phyloP scores from a whole-genome alignment of 2,329 filamentous ascomycete genomes.

The Arthrobotrys conoides region DNA sequence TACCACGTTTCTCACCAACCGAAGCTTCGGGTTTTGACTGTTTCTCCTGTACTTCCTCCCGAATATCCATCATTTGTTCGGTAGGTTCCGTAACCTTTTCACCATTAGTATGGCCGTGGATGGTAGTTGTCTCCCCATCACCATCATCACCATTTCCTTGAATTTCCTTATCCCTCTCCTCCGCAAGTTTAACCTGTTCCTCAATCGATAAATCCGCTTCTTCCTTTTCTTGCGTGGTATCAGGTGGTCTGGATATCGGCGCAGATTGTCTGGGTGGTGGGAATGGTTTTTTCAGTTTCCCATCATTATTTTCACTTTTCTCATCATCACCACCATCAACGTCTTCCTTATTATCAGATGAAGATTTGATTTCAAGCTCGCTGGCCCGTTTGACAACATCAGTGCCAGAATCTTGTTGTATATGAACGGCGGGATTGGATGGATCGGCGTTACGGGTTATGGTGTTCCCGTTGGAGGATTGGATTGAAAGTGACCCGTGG shows the following conservation, averaged over 20 bases:
- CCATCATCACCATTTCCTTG: background rate
- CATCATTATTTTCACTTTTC: no score
- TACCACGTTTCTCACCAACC: slow-evolving; percentile 46
- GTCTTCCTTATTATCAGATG: background rate
- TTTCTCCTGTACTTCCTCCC: slow-evolving; percentile 39
- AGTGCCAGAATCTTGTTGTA: no score
- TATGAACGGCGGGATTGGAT: background rate
- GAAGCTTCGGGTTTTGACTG: slow-evolving; percentile 29
- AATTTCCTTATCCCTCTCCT: slow-evolving; percentile 1
- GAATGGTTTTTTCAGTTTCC: slow-evolving; percentile 13
- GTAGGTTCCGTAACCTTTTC: background rate
- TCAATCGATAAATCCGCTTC: slow-evolving; percentile 40
- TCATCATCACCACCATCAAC: no score
- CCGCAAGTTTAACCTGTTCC: slow-evolving; percentile 23
- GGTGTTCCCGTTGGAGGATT: slow-evolving; percentile 74
- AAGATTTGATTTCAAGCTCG: no score
- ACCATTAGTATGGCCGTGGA: slow-evolving; percentile 14
- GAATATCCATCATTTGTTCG: slow-evolving; percentile 38
- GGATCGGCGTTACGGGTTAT: slow-evolving; percentile 75
- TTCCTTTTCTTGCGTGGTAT: slow-evolving; percentile 29
- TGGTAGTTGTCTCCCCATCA: background rate
- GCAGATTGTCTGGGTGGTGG: slow-evolving; percentile 30
- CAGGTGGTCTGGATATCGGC: slow-evolving; percentile 22
- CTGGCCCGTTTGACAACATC: no score
- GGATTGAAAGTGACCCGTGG: slow-evolving; percentile 74